phyloP scores from a whole-genome alignment of 306 rosid species.

The Rosa multiflora region DNA sequence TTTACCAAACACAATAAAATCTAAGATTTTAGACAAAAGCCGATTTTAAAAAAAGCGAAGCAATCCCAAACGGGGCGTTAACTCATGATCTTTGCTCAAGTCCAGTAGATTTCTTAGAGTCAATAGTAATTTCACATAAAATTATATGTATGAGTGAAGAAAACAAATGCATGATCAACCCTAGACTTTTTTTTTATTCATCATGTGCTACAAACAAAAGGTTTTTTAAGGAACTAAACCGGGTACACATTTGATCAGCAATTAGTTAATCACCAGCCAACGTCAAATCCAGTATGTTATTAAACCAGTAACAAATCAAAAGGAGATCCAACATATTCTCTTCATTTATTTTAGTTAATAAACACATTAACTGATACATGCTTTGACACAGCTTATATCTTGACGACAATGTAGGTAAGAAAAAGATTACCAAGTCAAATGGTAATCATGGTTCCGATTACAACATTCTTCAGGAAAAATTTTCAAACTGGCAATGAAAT shows the following conservation, averaged over 20 bases:
- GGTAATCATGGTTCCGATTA: neutral
- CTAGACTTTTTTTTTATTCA: neutral
- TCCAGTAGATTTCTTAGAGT: neutral
- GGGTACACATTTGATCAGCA: neutral
- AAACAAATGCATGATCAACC: neutral
- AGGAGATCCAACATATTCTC: neutral
- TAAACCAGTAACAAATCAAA: neutral
- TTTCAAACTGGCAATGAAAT: neutral
- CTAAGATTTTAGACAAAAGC: too few species aligned
- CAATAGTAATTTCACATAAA: neutral
- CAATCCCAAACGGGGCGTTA: too few species aligned
- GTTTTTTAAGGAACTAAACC: neutral
- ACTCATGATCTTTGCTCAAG: neutral
- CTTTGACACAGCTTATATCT: neutral
- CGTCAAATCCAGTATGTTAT: neutral
- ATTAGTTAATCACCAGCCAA: neutral
- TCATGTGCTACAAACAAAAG: neutral
- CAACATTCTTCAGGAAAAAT: neutral
- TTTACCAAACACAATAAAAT: too few species aligned
- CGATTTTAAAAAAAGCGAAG: too few species aligned
- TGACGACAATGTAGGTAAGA: neutral
- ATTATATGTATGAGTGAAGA: neutral
- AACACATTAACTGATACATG: neutral
- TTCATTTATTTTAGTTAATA: neutral
- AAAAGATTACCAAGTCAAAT: neutral